A percentile compares a stretch with the other conserved stretches of the same genome.
These are phyloP conservation scores for Telfairia occidentalis DNA, from an alignment of 331 rosid species.

Conservation along the genomic window DNA sequence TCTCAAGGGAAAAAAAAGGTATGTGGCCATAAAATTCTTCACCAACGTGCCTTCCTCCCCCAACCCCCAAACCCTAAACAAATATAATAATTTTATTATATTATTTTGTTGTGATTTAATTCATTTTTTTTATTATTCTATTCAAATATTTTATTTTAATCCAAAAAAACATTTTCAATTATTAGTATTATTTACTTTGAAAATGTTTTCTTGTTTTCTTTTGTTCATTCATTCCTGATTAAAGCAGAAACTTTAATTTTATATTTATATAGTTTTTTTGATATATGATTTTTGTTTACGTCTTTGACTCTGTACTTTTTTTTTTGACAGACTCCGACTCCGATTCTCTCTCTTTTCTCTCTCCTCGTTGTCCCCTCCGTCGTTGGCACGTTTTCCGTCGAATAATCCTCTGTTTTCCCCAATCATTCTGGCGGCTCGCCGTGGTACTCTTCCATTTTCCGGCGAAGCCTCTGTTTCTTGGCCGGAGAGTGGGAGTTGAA, in stretches of 20 bases:
- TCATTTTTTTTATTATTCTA: background rate
- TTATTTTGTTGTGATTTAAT: background rate
- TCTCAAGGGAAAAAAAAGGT: too few species aligned
- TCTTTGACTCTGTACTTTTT: slow-evolving; percentile 9
- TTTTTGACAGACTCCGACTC: slow-evolving; percentile 12
- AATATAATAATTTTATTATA: background rate
- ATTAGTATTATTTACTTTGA: background rate
- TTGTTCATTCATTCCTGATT: background rate
- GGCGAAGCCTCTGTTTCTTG: background rate
- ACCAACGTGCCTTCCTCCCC: slow-evolving; percentile 5
- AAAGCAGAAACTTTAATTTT: background rate
- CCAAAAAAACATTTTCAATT: background rate
- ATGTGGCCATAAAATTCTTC: background rate
- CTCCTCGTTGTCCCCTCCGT: background rate
- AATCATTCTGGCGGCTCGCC: background rate
- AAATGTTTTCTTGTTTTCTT: slow-evolving; percentile 6
- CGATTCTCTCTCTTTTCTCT: slow-evolving; percentile 5
- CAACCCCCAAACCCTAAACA: background rate
- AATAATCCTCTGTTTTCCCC: background rate
- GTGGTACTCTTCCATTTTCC: background rate
- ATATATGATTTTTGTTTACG: slow-evolving; percentile 8
- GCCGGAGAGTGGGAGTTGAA: slow-evolving; percentile 6
- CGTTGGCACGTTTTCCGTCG: slow-evolving; percentile 4
- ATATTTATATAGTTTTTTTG: background rate
- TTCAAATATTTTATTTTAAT: background rate